Base-by-base conservation (phyloP, 2,329 filamentous ascomycete species). In the Zasmidium cellare region DNA sequence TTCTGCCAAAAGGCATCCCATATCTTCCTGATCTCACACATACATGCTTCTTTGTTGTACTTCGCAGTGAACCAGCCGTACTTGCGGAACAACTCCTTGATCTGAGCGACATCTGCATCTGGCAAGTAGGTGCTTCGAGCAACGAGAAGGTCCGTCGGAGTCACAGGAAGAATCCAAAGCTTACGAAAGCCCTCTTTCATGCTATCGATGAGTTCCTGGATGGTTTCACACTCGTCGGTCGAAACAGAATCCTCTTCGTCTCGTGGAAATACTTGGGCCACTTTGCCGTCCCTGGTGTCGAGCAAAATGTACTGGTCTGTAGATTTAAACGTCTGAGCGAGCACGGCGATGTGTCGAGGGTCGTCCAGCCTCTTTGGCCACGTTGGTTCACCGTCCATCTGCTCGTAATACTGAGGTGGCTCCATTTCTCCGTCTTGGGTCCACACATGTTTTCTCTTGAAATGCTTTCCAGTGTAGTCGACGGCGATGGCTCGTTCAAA, bases 401-500 rank as follows among this genome's bases (percentile, higher is more conserved):
- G 23, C 47, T 49, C 22, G 16, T 28, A 24, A 28, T 23, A 25
- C 23, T 24, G 16, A 3, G 24, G 22, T 9, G 47, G 24, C 16
- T 28, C 23, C 16, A 16, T 25, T 3, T n/a, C 24, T 6, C 23
- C 3, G 23, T 9, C 28, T 28, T 25, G 22, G 9, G 3, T 9
- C 6, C 45, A 9, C 7, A 35, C 12, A 20, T 28, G 19, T 14
- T 38, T 12, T 14, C 41, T 22, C 19, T 49, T 25, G 49, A 57
- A 57, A 18, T 48, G 2, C 9, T 20, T 11, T 1, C 55, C 55
- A n/a, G 19, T 53, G 24, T 48, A 57, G 44, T 54, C 56, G 2
- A 35, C 41, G 31, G 46, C 50, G 2, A 47, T 20, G n/a, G 22
- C 22, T 18, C n/a, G 12, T 2, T 38, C 16, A 28, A n/a, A 18